phyloP scores from a whole-genome alignment of 352 stramenopile species.

The Globisporangium echinulatum region DNA sequence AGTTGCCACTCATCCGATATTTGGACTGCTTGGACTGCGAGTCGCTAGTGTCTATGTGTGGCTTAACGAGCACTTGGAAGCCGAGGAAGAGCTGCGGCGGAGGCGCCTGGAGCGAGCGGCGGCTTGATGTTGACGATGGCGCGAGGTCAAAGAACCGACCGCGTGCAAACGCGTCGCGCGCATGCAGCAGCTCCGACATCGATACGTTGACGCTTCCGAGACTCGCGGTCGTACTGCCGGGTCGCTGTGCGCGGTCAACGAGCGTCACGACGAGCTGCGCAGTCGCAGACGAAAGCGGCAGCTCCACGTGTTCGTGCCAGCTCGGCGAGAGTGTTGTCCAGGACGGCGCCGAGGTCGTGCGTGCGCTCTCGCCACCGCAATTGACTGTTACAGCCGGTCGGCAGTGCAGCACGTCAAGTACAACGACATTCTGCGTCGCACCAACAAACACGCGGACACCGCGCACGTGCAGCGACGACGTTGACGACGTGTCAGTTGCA shows the following conservation, averaged over 20 bases:
- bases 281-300: constrained; percentile 13
- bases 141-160: constrained; percentile 17
- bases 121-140: neutral
- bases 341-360: constrained; percentile 25
- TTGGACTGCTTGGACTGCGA: too few species aligned
- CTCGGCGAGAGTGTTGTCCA: constrained; percentile 55
- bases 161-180: constrained; percentile 9
- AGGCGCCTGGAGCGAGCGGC: neutral
- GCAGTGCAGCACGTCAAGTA: constrained; percentile 39
- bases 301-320: constrained; percentile 60
- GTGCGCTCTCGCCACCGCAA: constrained; percentile 27
- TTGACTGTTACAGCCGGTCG: constrained; percentile 40
- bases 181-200: constrained; percentile 30
- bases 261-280: constrained; percentile 39
- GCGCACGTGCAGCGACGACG: constrained; percentile 7
- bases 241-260: constrained; percentile 25
- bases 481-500: too few species aligned
- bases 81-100: constrained; percentile 11
- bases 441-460: constrained; percentile 43
- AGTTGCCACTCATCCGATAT: constrained; percentile 27
- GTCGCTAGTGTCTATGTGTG: too few species aligned
- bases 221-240: constrained; percentile 14
- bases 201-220: constrained; percentile 36
- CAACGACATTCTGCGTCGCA: constrained; percentile 26
- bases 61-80: constrained; percentile 4